Evolutionary conservation across 1,139 yeast genomes (phyloP).

Genomic region (Blastobotrys buckinghamii): DNA sequence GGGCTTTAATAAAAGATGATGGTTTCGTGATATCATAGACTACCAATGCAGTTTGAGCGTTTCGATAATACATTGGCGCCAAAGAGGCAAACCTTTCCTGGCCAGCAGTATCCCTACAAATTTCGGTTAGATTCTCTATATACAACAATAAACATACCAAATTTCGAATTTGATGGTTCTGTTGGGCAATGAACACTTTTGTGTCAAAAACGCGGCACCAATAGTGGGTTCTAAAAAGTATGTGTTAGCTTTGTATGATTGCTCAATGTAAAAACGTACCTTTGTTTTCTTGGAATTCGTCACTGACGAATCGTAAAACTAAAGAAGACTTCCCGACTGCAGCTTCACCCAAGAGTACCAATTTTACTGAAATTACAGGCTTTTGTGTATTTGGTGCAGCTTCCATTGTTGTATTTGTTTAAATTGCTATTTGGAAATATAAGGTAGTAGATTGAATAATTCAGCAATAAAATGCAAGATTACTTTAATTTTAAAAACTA

Average conservation of each 20-base stretch:
- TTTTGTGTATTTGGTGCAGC: conserved; percentile 18
- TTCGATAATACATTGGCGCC: conserved; percentile 97
- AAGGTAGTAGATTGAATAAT: no score
- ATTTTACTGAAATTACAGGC: conserved; percentile 69
- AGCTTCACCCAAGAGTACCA: conserved; percentile 91
- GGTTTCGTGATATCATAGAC: conserved; percentile 96
- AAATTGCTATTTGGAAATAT: no score
- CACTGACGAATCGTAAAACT: conserved; percentile 86
- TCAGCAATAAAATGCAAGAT: no score
- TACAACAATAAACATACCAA: not conserved
- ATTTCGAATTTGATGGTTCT: conserved; percentile 83
- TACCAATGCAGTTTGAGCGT: conserved; percentile 97
- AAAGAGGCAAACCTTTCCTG: conserved; percentile 95
- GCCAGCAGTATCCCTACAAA: conserved; percentile 83
- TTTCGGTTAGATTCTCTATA: not conserved
- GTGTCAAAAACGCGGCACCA: conserved; percentile 96
- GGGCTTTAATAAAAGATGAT: conserved; percentile 95
- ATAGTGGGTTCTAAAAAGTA: conserved; percentile 68
- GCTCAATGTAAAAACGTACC: conserved; percentile 29
- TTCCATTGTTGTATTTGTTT: conserved; percentile 13
- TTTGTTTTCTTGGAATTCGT: conserved; percentile 94
- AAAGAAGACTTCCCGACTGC: conserved; percentile 96
- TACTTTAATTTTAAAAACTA: no score
- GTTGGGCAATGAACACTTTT: conserved; percentile 86
- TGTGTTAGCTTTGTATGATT: not conserved